phyloP scores from a whole-genome alignment of 805 yeast species.

The Wickerhamomyces silvicola region DNA sequence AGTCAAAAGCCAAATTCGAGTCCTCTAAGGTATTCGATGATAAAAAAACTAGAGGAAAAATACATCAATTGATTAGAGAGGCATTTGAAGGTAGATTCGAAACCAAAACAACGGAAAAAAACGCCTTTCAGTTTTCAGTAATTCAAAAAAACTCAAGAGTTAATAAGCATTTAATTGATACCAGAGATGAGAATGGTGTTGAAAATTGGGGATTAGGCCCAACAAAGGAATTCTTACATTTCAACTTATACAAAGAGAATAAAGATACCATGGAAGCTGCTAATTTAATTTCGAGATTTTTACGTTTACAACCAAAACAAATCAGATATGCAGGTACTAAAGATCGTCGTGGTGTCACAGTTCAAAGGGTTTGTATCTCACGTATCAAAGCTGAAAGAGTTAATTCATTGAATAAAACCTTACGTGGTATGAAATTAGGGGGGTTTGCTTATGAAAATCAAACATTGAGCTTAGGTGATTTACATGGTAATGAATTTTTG shows the following conservation, averaged over 20 bases:
- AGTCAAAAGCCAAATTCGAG: conserved; percentile 50
- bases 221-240: conserved; percentile 60
- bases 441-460: conserved; percentile 61
- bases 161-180: conserved; percentile 31
- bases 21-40: conserved; percentile 53
- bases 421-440: conserved; percentile 77
- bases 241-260: conserved; percentile 85
- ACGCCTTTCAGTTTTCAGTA: conserved; percentile 58
- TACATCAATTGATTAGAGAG: conserved; percentile 71
- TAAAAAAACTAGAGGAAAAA: conserved; percentile 65
- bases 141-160: conserved; percentile 37
- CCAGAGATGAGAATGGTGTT: conserved; percentile 40
- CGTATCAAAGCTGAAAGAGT: conserved; percentile 70
- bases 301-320: conserved; percentile 65
- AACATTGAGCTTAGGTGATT: conserved; percentile 70
- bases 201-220: conserved; percentile 73
- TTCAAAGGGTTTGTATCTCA: conserved; percentile 69
- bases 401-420: conserved; percentile 64
- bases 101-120: conserved; percentile 64
- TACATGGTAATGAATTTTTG: conserved; percentile 82
- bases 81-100: conserved; percentile 74
- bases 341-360: conserved; percentile 93
- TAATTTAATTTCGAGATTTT: conserved; percentile 58
- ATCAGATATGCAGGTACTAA: conserved; percentile 92
- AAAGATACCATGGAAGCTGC: conserved; percentile 98